These are phyloP conservation scores for Nigrograna mackinnonii DNA, from an alignment of 2,329 filamentous ascomycete genomes.

Conservation along the genomic window DNA sequence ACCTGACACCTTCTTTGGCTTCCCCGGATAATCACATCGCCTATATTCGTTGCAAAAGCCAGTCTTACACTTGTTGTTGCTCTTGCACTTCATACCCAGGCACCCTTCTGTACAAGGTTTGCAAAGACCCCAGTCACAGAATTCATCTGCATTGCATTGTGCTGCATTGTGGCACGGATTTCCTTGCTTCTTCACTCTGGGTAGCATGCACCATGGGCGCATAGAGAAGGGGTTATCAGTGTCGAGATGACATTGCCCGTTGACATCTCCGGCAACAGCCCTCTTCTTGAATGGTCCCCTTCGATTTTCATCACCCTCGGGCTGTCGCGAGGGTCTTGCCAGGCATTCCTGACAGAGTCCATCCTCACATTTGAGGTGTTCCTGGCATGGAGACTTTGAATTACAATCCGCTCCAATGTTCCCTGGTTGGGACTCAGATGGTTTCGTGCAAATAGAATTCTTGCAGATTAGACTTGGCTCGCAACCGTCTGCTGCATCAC, in stretches of 20 bases:
- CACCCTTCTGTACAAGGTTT: constrained; percentile 20
- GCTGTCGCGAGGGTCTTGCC: constrained; percentile 17
- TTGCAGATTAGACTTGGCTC: constrained; percentile 30
- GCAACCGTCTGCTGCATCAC: constrained; percentile 30
- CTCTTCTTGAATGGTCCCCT: neutral
- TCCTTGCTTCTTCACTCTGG: no score
- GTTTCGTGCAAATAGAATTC: constrained; percentile 31
- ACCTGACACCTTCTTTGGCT: constrained; percentile 22
- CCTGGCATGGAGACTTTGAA: constrained; percentile 29
- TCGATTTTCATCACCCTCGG: constrained; percentile 4
- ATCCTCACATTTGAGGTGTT: constrained; percentile 24
- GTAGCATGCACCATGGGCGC: no score
- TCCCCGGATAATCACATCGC: constrained; percentile 28
- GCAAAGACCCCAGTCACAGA: constrained; percentile 33
- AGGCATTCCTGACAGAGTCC: constrained; percentile 24
- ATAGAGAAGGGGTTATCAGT: constrained; percentile 14
- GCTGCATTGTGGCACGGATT: constrained; percentile 26
- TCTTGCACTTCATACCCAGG: constrained; percentile 26
- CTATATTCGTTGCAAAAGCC: constrained; percentile 34
- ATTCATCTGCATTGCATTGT: constrained; percentile 28
- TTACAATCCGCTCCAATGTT: constrained; percentile 27
- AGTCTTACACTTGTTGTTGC: constrained; percentile 33
- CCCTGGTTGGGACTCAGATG: constrained; percentile 24
- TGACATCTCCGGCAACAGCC: constrained; percentile 1
- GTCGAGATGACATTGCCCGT: constrained; percentile 22